Conservation (phyloP, 805 yeast genomes). For the Pichia nakasei region DNA sequence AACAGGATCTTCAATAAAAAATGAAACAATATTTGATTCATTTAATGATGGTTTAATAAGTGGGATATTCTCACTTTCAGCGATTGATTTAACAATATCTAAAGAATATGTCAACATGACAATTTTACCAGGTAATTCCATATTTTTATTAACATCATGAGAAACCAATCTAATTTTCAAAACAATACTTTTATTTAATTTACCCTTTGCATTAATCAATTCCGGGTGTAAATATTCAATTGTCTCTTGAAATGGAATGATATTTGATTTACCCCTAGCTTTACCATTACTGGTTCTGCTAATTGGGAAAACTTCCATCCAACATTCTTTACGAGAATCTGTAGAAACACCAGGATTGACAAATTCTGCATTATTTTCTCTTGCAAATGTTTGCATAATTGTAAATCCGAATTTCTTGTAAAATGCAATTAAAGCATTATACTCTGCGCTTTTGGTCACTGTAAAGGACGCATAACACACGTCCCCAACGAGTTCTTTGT, state of each 20-base stretch:
- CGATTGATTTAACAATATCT: slow-evolving; percentile 17
- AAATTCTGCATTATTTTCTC: slow-evolving; percentile 32
- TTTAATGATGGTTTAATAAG: slow-evolving; percentile 10
- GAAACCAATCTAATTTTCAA: slow-evolving; percentile 37
- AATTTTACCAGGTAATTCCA: slow-evolving; percentile 28
- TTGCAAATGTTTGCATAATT: slow-evolving; percentile 50
- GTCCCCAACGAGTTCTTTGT: slow-evolving; percentile 10
- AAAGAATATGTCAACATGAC: slow-evolving; percentile 35
- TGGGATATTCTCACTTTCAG: slow-evolving; percentile 13
- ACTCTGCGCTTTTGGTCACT: slow-evolving; percentile 40
- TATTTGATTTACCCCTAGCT: slow-evolving; percentile 6
- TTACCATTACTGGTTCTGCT: slow-evolving; percentile 12
- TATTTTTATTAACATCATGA: slow-evolving; percentile 28
- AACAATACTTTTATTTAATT: slow-evolving; percentile 33
- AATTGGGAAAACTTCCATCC: slow-evolving; percentile 65
- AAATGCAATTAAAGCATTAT: slow-evolving; percentile 42
- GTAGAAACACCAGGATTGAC: slow-evolving; percentile 42
- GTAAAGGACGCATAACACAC: slow-evolving; percentile 55
- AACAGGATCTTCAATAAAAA: slow-evolving; percentile 52
- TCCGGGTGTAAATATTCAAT: slow-evolving; percentile 20
- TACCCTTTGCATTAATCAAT: slow-evolving; percentile 4
- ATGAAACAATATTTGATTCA: slow-evolving; percentile 14
- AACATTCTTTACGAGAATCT: slow-evolving; percentile 59
- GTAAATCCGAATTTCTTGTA: slow-evolving; percentile 55
- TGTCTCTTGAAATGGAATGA: slow-evolving; percentile 32